phyloP scores from a whole-genome alignment of 2,329 filamentous ascomycete genomes.

The Fusarium buharicum region DNA sequence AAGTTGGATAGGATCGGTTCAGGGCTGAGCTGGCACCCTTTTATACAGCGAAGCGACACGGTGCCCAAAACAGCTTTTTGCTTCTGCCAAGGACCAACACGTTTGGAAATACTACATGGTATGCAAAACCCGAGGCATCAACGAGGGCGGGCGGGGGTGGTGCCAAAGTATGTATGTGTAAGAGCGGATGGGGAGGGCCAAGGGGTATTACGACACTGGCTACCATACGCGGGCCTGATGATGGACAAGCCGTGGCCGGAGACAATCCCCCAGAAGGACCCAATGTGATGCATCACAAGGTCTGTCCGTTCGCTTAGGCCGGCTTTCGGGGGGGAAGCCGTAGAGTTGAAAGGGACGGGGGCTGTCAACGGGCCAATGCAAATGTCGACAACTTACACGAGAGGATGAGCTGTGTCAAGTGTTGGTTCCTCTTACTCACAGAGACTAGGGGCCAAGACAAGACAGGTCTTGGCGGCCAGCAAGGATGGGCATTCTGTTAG shows the following conservation, averaged over 20 bases:
- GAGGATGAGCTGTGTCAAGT: slow-evolving; percentile 13
- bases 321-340: neutral
- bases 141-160: slow-evolving; percentile 20
- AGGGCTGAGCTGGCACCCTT: slow-evolving; percentile 31
- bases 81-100: slow-evolving; percentile 22
- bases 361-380: slow-evolving; percentile 38
- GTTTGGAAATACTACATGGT: slow-evolving; percentile 19
- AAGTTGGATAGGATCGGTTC: slow-evolving; percentile 11
- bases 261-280: neutral
- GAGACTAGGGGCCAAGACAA: slow-evolving; percentile 24
- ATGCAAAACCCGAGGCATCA: slow-evolving; percentile 24
- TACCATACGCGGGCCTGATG: neutral
- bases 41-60: slow-evolving; percentile 29
- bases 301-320: slow-evolving; percentile 26
- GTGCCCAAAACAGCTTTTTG: neutral
- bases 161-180: slow-evolving; percentile 34
- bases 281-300: slow-evolving; percentile 42
- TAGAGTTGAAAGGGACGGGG: too few species aligned
- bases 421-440: slow-evolving; percentile 13
- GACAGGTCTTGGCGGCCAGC: slow-evolving; percentile 32
- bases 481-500: slow-evolving; percentile 41
- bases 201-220: slow-evolving; percentile 29
- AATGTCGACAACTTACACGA: slow-evolving; percentile 24
- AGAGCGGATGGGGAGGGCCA: slow-evolving; percentile 6
- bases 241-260: slow-evolving; percentile 27